Base-by-base conservation (phyloP, 768 basidiomycete genomes). In the Naganishia vishniacii region DNA sequence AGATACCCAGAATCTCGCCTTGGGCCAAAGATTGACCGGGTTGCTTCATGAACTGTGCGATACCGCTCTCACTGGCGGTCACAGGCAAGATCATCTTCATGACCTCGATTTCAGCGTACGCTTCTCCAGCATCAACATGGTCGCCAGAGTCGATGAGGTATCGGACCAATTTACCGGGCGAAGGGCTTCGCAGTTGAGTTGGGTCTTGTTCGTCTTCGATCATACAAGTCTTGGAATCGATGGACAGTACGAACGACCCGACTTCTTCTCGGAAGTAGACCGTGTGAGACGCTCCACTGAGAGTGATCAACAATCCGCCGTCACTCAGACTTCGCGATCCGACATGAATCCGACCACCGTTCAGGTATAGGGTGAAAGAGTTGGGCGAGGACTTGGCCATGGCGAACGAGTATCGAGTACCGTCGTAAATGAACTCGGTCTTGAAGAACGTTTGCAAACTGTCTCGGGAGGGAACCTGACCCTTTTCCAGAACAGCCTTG, bases 31-130 rank as follows among this genome's bases (percentile, higher is more conserved):
- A 92, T 73, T 93, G 90, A 71, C 95, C 95, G 62, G 95, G 90
- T 76, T 99, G 95, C 80, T 98, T 99, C 78, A 98, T 90, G 71
- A 98, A 85, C 71, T 94, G 92, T 18, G 93, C 86, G 48, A 87
- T 83, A 72, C 95, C 95, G 75, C 94, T 91, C 76, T 99, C 95
- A 2, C 88, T 84, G 5, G 92, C 91, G 61, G 90, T 85, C 61
- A 99, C 84, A 3, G 92, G 92, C 94, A 99, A 95, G 79, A 95
- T 95, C 95, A 98, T 99, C 81, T 99, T 97, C 91, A 95, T 93
- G 71, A 80, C 79, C 83, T 98, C 95, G 47, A 99, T 97, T 75
- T 99, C 95, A 58, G 95, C 95, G 77, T 97, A 98, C 65, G 89
- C 87, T 67, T 98, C 91, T 20, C 95, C 94, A 66, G 93, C 91